Evolutionary conservation across 139 green algal species (phyloP).

Genomic region (Auxenochlorella pyrenoidosa): DNA sequence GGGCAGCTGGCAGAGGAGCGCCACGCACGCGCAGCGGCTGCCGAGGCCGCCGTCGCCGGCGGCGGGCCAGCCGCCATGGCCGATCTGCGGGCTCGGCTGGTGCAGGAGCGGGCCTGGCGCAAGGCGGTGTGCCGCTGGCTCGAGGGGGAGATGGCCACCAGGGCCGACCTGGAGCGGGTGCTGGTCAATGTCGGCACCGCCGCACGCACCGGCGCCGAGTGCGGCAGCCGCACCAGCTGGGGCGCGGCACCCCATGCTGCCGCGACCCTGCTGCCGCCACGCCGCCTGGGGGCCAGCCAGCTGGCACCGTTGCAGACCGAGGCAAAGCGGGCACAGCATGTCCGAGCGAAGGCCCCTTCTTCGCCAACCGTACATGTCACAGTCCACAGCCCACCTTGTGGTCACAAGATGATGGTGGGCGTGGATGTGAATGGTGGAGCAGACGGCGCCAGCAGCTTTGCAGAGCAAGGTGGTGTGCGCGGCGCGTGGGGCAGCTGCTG

Average conservation of each 20-base stretch:
- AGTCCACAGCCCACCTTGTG: background rate
- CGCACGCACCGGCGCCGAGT: background rate
- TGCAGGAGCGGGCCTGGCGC: slow-evolving; percentile 7
- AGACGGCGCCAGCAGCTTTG: background rate
- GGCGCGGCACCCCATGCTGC: background rate
- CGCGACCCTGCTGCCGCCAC: slow-evolving; percentile 1
- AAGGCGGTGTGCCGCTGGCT: slow-evolving; percentile 21
- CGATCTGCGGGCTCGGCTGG: background rate
- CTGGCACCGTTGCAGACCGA: background rate
- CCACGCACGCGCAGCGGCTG: background rate
- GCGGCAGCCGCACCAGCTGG: background rate
- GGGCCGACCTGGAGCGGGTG: slow-evolving; percentile 10
- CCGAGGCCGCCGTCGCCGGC: background rate
- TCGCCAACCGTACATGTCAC: background rate
- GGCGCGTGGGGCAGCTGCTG: background rate
- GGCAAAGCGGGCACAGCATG: background rate
- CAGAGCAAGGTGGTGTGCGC: too few species aligned
- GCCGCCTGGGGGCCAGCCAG: slow-evolving; percentile 6
- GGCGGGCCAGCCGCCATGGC: background rate
- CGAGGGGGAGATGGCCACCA: slow-evolving; percentile 11
- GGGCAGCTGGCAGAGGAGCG: background rate
- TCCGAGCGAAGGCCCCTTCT: background rate
- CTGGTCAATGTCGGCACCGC: slow-evolving; percentile 21
- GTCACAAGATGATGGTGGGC: background rate
- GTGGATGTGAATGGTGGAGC: background rate